Evolutionary conservation across 176 grass and related monocot species (phyloP), one percentile per base, ranked within the genome.

Genomic region (Elymus sibiricus): DNA sequence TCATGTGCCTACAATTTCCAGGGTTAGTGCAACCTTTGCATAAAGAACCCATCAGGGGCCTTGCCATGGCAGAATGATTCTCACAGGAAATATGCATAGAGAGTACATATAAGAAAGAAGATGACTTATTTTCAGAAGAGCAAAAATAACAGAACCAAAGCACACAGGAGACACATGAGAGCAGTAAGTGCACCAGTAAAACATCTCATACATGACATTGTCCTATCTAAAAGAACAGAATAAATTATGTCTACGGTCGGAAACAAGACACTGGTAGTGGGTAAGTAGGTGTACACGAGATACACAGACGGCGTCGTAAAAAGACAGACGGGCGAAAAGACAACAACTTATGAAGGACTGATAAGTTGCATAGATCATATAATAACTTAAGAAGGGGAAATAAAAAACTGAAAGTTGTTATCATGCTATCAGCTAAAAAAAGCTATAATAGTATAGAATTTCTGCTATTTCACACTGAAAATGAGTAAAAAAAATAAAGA

Each of bases 211-310:
- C 59, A 82, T 43, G 22, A 24, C 78, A 27, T 25, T 26, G 46
- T 61, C 72, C 37, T 37, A 69, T 19, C 4, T 6, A 11, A 71
- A 68, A 32, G 44, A 62, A 19, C 2, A 69, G 24, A 3, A 31
- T 31, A 34, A 82, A 24, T 31, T 39, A 42, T 24, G 11, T 10
- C 62, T 66, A 43, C 28, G 19, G 65, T 37, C 58, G 56, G 42
- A 37, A 44, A 82, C 60, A 76, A 32, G n/a, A 56, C 83, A 85
- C 46, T 43, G 79, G 28, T 28, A 27, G 74, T 77, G 19, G 73
- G 17, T 78, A 51, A 19, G 73, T 68, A 35, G 63, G 21, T 47
- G 27, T 70, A 37, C 86, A 82, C 44, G 79, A 38, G 59, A 74
- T 10, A 86, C 68, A 66, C 65, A 17, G 32, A 15, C n/a, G 1